Base-by-base conservation (phyloP, 2,329 filamentous ascomycete species). In the Colletotrichum coccodes region DNA sequence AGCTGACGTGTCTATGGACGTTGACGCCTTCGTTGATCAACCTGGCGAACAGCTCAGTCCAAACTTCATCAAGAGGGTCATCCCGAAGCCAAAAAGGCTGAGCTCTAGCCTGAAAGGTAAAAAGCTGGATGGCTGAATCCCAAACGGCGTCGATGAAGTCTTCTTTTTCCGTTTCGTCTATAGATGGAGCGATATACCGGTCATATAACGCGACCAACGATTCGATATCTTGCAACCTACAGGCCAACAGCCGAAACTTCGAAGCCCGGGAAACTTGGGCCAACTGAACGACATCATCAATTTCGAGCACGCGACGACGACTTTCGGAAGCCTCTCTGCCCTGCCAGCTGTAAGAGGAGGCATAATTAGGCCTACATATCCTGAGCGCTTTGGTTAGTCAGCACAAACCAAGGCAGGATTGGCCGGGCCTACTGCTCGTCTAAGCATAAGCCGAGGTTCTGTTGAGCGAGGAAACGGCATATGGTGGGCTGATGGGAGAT, bases 401-500 rank as follows among this genome's bases (percentile, higher is more conserved):
- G 28, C 18, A 11, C 4, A 34, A n/a, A 26, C 30, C 12, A 26
- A 30, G 1, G 6, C 36, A 53, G 8, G 34, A 21, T 8, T 1
- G 8, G 23, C 14, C 4, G 1, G 4, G 18, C 40, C 53, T 36
- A 62, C 49, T 44, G 23, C 12, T 66, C 58, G 7, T 34, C 47
- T 6, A 50, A 4, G 26, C 64, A 66, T 7, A 62, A 6, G 4
- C 18, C 16, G 16, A 36, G 4, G 8, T 62, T 56, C 4, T 56
- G 50, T 2, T 52, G 26, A 8, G 38, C 49, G 3, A 66, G 21
- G 21, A 66, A 66, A n/a, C 26, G 57, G 50, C 64, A 62, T 50
- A 65, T 36, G 6, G 9, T 5, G 11, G 62, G 28, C 56, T 53
- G 54, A 2, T 3, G 8, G 3, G 6, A 14, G 6, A 5, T 0